Evolutionary conservation across 2,329 filamentous ascomycete species (phyloP).

Genomic region (Metarhizium brunneum): DNA sequence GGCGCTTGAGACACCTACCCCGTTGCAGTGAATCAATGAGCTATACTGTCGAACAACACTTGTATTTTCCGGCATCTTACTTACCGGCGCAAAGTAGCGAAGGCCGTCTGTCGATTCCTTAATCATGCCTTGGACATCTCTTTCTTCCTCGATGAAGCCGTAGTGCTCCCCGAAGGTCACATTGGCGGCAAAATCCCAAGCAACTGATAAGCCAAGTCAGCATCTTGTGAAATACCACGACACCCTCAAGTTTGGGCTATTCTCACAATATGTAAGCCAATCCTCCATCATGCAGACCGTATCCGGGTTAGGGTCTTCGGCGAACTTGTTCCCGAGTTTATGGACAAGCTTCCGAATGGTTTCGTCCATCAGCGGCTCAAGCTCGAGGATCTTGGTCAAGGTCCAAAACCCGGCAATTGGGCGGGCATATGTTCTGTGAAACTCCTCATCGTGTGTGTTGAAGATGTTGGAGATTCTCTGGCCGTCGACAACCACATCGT

Average conservation of each 20-base stretch:
- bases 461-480: conserved; percentile 12
- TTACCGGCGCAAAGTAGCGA: conserved; percentile 20
- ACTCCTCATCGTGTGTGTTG: conserved; percentile 10
- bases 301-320: conserved; percentile 1
- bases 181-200: conserved; percentile 33
- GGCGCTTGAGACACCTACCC: conserved; percentile 14
- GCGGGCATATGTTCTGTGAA: conserved; percentile 8
- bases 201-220: conserved; percentile 8
- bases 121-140: conserved; percentile 29
- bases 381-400: conserved; percentile 9
- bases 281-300: conserved; percentile 10
- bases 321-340: conserved; percentile 7
- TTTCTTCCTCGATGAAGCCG: conserved; percentile 28
- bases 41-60: neutral
- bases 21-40: conserved; percentile 5
- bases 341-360: conserved; percentile 5
- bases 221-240: neutral
- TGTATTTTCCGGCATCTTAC: neutral
- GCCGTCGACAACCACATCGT: conserved; percentile 10
- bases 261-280: conserved; percentile 11
- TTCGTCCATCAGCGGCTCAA: conserved; percentile 11
- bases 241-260: too few relatives aligned
- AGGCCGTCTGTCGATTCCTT: conserved; percentile 16
- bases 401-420: conserved; percentile 11
- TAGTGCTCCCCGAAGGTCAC: conserved; percentile 30